Percentiles rank a stretch among this genome's conserved stretches.
These are phyloP conservation scores for Aspergillus fumigatiaffinis DNA, from an alignment of 2,329 filamentous ascomycete species.

Conservation along the genomic window DNA sequence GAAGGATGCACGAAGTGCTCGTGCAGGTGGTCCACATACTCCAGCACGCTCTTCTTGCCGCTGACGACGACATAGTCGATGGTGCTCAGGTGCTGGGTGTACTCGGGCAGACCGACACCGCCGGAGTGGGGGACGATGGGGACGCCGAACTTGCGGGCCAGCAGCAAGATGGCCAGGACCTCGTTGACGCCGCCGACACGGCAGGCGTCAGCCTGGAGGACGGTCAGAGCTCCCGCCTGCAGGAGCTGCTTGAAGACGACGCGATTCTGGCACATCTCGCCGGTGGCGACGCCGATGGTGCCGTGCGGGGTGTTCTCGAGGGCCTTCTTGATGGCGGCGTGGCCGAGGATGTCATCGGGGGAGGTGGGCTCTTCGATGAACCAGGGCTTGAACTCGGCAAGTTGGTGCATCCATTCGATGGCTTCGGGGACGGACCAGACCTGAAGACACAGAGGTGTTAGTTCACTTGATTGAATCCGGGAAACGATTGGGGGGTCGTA, in stretches of 20 bases:
- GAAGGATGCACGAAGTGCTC: constrained; percentile 86
- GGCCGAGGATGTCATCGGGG: constrained; percentile 83
- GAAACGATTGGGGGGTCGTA: too few relatives aligned
- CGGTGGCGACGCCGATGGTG: constrained; percentile 81
- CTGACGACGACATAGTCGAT: constrained; percentile 89
- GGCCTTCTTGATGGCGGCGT: constrained; percentile 78
- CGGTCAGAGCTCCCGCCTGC: constrained; percentile 72
- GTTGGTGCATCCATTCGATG: constrained; percentile 77
- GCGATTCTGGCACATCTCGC: constrained; percentile 94
- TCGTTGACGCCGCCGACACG: constrained; percentile 88
- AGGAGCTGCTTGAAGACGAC: constrained; percentile 93
- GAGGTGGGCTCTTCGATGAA: constrained; percentile 94
- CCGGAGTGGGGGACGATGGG: constrained; percentile 87
- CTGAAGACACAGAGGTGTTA: constrained; percentile 21
- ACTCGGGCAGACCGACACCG: constrained; percentile 86
- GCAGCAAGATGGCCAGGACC: constrained; percentile 81
- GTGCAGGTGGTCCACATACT: constrained; percentile 91
- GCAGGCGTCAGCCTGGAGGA: constrained; percentile 88
- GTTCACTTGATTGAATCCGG: too few relatives aligned
- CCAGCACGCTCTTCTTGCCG: constrained; percentile 75
- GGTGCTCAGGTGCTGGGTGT: constrained; percentile 87
- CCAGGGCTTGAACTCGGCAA: constrained; percentile 75
- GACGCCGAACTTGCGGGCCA: constrained; percentile 65
- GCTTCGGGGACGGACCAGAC: constrained; percentile 88
- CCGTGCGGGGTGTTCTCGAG: constrained; percentile 51